phyloP scores from a whole-genome alignment of 2,329 filamentous ascomycete species.

The Didymella arachidicola region DNA sequence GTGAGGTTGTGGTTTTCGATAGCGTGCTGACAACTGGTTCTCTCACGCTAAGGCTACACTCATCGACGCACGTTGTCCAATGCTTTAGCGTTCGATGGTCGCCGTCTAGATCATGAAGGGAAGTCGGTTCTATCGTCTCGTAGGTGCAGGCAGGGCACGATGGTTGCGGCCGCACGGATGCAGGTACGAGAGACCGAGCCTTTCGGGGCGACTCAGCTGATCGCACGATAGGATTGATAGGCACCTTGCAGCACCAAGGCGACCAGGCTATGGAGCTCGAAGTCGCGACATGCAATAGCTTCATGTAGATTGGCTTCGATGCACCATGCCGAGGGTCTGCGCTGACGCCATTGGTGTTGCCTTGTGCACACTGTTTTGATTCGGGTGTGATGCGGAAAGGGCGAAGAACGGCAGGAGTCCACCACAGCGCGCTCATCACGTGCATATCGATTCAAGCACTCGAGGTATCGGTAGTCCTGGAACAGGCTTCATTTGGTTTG shows the following conservation, averaged over 20 bases:
- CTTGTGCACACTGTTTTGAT: neutral
- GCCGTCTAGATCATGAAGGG: neutral
- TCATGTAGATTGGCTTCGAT: neutral
- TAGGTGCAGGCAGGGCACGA: neutral
- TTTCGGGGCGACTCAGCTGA: neutral
- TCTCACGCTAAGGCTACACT: neutral
- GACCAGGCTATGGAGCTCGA: slow-evolving; percentile 1
- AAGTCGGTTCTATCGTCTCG: neutral
- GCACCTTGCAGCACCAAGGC: slow-evolving; percentile 4
- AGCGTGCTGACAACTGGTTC: neutral
- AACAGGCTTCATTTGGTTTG: slow-evolving; percentile 4
- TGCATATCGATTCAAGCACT: neutral
- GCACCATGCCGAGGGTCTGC: neutral
- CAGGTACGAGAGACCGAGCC: slow-evolving; percentile 21
- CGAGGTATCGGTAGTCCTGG: neutral
- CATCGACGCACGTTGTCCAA: neutral
- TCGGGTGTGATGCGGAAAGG: neutral
- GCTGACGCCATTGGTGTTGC: neutral
- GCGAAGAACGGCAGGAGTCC: neutral
- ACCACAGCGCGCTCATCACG: neutral
- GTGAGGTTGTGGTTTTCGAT: slow-evolving; percentile 1
- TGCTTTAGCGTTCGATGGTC: neutral
- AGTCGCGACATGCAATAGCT: slow-evolving; percentile 3
- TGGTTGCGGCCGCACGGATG: slow-evolving; percentile 15
- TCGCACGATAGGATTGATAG: slow-evolving; percentile 17